These are phyloP conservation scores for Porcisia deanei DNA, from an alignment of 208 protist genomes.

Conservation along the genomic window DNA sequence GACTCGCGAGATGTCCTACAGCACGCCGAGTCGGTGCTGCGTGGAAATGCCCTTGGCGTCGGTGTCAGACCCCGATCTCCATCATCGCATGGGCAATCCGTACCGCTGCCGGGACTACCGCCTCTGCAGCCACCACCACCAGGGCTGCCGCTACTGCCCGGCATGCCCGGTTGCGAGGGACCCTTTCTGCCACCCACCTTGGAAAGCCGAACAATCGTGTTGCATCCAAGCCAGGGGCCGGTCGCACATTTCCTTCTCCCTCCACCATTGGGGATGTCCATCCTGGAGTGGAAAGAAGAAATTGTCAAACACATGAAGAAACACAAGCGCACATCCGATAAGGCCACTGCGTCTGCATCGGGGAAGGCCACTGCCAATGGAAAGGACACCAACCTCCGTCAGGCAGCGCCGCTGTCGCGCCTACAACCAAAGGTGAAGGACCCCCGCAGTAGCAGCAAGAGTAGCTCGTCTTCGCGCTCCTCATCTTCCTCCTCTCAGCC, in stretches of 20 bases:
- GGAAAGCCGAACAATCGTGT: conserved; percentile 13
- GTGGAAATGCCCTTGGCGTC: background rate
- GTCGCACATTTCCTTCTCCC: conserved; percentile 38
- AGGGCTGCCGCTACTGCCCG: conserved; percentile 39
- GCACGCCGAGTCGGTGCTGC: conserved; percentile 38
- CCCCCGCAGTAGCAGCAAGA: background rate
- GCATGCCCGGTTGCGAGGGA: conserved; percentile 55
- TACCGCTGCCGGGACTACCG: conserved; percentile 37
- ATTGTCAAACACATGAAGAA: conserved; percentile 25
- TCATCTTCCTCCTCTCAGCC: background rate
- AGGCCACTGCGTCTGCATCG: background rate
- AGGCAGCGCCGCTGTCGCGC: background rate
- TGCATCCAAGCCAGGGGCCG: conserved; percentile 23
- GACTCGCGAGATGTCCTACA: conserved; percentile 38
- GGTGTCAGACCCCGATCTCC: conserved; percentile 1
- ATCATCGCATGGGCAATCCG: background rate
- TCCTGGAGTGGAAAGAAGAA: conserved; percentile 39
- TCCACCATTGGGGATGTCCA: conserved; percentile 35
- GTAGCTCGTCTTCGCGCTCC: background rate
- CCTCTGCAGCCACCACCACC: conserved; percentile 31
- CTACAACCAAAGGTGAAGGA: background rate
- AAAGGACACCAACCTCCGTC: conserved; percentile 3
- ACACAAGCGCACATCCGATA: background rate
- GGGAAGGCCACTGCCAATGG: background rate
- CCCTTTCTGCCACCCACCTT: conserved; percentile 37